Base-by-base conservation (phyloP, 2,329 filamentous ascomycete species). In the Knufia fluminis region DNA sequence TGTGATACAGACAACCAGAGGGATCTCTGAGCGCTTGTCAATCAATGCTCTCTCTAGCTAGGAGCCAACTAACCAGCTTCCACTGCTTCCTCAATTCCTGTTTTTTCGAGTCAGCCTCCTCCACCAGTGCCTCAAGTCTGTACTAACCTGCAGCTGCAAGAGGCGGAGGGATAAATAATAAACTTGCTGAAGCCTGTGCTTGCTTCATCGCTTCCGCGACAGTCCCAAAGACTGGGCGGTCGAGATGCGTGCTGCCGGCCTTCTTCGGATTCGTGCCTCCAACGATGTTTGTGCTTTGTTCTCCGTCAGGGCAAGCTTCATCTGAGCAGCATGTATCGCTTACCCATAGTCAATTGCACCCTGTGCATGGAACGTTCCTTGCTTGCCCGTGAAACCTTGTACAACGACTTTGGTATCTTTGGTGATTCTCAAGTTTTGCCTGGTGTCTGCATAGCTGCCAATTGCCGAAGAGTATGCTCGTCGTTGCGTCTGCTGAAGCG, bases 191-290 rank as follows among this genome's bases (percentile, higher is more conserved):
- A 57, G 92, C 91, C 65, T 88, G 87, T 46, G 88, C 94, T 72
- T 89, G 74, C 77, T 90, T 92, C 58, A 94, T 81, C 57, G 86
- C 92, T 49, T 98, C 89, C 61, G 74, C 72, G 60, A 98, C 92
- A 62, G 79, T 91, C 63, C 81, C 86, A 72, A 97, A 98, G 64
- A 98, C 92, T 52, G 92, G 92, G 61, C 85, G 85, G 67, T 82
- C 88, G 56, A 98, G 82, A 72, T 98, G 92, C 67, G 81, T 83
- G 63, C 80, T 73, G 65, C 92, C 92, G 59, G 92, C 92, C 78
- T 98, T 98, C 80, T 95, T 97, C 67, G 92, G 92, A 77, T 97
- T 97, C 66, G 91, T 97, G 67, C 92, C 92, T 70, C 92, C 92
- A 60, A 98, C 89, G 60, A 98, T 88, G 69, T 95, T 91, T 63